Percentiles rank a stretch among this genome's conserved stretches.
These are phyloP conservation scores for Russula dissimulans DNA, from an alignment of 768 basidiomycete species.

Conservation along the genomic window DNA sequence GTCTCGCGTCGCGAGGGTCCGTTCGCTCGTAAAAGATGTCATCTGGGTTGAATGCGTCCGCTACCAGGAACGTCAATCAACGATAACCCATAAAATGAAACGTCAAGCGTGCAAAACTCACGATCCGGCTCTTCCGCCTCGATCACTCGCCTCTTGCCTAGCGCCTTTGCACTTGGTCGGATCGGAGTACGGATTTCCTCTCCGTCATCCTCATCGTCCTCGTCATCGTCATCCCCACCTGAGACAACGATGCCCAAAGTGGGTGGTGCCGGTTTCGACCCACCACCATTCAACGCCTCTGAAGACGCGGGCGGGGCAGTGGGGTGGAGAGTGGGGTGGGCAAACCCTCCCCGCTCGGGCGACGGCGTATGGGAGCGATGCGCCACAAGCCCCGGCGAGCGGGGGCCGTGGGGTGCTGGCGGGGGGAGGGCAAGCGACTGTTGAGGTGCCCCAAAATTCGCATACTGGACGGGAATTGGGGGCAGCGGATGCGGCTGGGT, in stretches of 20 bases:
- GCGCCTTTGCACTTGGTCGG: slow-evolving; percentile 76
- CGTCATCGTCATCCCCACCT: not conserved
- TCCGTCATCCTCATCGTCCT: slow-evolving; percentile 23
- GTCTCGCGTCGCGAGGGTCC: slow-evolving; percentile 25
- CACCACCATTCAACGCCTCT: slow-evolving; percentile 2
- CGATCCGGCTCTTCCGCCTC: slow-evolving; percentile 42
- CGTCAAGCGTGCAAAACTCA: slow-evolving; percentile 26
- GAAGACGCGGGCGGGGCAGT: slow-evolving; percentile 1
- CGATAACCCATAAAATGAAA: not conserved
- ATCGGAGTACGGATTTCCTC: slow-evolving; percentile 32
- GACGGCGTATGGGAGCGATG: slow-evolving; percentile 62
- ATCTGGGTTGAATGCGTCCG: slow-evolving; percentile 46
- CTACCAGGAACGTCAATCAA: not conserved
- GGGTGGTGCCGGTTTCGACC: not conserved
- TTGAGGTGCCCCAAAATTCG: slow-evolving; percentile 23
- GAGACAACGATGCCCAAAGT: slow-evolving; percentile 1
- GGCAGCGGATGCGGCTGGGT: slow-evolving; percentile 32
- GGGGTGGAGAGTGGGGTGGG: not conserved
- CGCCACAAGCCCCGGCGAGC: slow-evolving; percentile 41
- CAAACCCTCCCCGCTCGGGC: slow-evolving; percentile 37
- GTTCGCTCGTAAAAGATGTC: slow-evolving; percentile 44
- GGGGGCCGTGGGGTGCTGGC: slow-evolving; percentile 62
- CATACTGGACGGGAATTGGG: slow-evolving; percentile 25
- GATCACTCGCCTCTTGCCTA: slow-evolving; percentile 70
- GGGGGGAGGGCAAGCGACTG: slow-evolving; percentile 54